Base-by-base conservation (phyloP, 306 rosid species). In the Trifolium fragiferum region DNA sequence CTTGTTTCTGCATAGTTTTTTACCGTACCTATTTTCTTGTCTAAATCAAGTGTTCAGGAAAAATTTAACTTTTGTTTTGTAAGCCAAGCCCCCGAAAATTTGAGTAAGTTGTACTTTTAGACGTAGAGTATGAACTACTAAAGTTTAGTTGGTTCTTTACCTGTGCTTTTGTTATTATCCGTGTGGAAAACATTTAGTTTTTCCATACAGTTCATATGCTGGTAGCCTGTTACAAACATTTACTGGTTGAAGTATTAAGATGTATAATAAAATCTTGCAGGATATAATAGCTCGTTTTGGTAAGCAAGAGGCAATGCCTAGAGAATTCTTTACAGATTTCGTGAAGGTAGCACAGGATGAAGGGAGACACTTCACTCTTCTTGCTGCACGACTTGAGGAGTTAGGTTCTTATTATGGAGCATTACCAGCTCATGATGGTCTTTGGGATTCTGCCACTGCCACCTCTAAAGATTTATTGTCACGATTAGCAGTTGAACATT, bases 341-440 rank as follows among this genome's bases (percentile, higher is more conserved):
- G 96, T 91, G 63, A 91, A 82, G 87, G 93, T 91, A 47, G 97
- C 98, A 20, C 93, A 89, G 78, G 97, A 91, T 54, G 97, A 93
- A 86, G 96, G 96, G 55, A 73, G 90, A 13, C 97, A 89, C 78
- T 91, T 93, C 85, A 85, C 85, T 60, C 96, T 91, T 38, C 91
- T 91, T 25, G 93, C 91, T 14, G 71, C 92, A 4, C 78, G 91
- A 40, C 96, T 89, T 38, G 81, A 84, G 87, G 87, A 88, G 87
- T 82, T 93, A 44, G 91, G 94, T 46, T 91, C 94, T 53, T 84
- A 71, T 60, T 93, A 89, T 66, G 97, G 97, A 74, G 93, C 96
- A 35, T 85, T 89, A 51, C 90, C 92, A 0, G 92, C 86, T 64
- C 97, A 93, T 21, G 97, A 89, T 66, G 97, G 98, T 65, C 93